Evolutionary conservation across 108 stramenopile genomes (phyloP), one percentile per base, ranked within the genome.

Genomic region (Craspedostauros australis): DNA sequence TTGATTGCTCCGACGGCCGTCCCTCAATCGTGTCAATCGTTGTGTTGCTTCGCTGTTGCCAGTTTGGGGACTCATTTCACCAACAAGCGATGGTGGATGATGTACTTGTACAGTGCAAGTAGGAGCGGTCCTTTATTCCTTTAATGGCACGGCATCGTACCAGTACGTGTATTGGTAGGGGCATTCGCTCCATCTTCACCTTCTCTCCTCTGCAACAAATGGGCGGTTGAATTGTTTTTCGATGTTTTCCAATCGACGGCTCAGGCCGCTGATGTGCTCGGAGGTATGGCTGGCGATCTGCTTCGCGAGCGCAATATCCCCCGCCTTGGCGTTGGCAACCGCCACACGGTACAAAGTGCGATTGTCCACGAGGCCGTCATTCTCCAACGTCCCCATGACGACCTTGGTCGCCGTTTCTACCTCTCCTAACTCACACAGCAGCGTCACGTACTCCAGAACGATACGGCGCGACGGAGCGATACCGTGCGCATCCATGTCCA

Each of bases 401-500:
- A 72, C 48, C n/a, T 34, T 14, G 6, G 46, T 70, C 4, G 77
- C 77, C 18, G 59, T 66, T 0, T 70, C 62, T 3, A 68, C 30
- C 33, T 79, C 64, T 20, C 50, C 57, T 5, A 41, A 41, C 1
- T 49, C 5, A 25, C 68, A 70, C 54, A 79, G 44, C 3, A 79
- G 18, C 31, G 60, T 59, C 12, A 73, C 44, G 31, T 79, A 79
- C 8, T 79, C 40, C 16, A 68, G 63, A 41, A 79, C 27, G 20
- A 73, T 36, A 50, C 69, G 57, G 5, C 39, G 39, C 1, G 60
- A 58, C 9, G 63, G 70, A 18, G 63, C 39, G 20, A 88, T 51
- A 5, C 73, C 73, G 28, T 64, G 48, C 15, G 59, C 62, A 36
- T 75, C 76, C 81, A 88, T 88, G 9, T 48, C 56, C 9, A 56